Evolutionary conservation across 352 stramenopile genomes (phyloP).

Genomic region (Albugo candida): DNA sequence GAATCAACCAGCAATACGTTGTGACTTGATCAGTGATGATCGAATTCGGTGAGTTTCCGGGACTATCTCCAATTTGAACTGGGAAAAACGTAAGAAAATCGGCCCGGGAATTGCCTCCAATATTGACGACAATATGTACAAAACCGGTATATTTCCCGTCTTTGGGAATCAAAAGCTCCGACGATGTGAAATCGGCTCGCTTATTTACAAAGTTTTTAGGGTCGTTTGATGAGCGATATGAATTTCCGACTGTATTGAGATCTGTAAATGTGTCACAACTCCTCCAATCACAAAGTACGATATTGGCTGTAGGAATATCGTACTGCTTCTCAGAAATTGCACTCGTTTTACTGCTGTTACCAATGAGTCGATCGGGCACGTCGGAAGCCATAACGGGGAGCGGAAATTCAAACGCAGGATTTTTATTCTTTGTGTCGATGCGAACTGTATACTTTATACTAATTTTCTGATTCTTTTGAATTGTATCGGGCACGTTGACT

Average conservation of each 20-base stretch:
- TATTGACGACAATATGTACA: slow-evolving; percentile 42
- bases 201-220: slow-evolving; percentile 36
- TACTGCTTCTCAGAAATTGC: slow-evolving; percentile 15
- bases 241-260: slow-evolving; percentile 15
- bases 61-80: slow-evolving; percentile 42
- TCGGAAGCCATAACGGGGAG: slow-evolving; percentile 16
- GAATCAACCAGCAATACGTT: slow-evolving; percentile 57
- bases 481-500: slow-evolving; percentile 29
- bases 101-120: slow-evolving; percentile 35
- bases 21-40: slow-evolving; percentile 1
- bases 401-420: slow-evolving; percentile 35
- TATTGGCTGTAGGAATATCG: slow-evolving; percentile 41
- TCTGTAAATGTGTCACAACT: slow-evolving; percentile 50
- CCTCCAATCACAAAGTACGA: slow-evolving; percentile 62
- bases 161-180: slow-evolving; percentile 49
- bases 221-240: slow-evolving; percentile 47
- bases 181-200: slow-evolving; percentile 25
- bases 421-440: slow-evolving; percentile 20
- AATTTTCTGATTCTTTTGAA: slow-evolving; percentile 28
- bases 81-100: slow-evolving; percentile 70
- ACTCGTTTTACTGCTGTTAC: slow-evolving; percentile 11
- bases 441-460: slow-evolving; percentile 40
- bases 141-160: slow-evolving; percentile 67
- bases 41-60: slow-evolving; percentile 19
- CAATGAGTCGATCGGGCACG: slow-evolving; percentile 23